A percentile compares a stretch with the other conserved stretches of the same genome.
Evolutionary conservation across 345 rosid genomes (phyloP).

Genomic region (Camelina sativa): DNA sequence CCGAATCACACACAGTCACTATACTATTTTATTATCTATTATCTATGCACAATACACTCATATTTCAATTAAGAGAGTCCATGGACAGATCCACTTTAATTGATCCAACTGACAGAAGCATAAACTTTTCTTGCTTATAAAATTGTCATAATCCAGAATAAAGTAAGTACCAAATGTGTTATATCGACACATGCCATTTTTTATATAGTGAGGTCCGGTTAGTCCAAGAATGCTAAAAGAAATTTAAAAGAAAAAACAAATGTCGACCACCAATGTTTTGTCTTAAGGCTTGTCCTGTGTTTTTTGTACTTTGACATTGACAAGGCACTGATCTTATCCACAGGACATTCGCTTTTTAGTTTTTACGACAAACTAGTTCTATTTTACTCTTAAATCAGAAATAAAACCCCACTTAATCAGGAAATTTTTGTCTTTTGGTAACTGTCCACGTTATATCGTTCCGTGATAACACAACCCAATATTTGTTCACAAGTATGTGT

Average conservation of each 20-base stretch:
- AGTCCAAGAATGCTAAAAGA: conserved; percentile 17
- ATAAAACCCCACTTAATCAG: neutral
- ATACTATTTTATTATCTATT: neutral
- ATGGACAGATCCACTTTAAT: conserved; percentile 15
- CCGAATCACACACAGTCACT: neutral
- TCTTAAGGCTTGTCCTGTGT: conserved; percentile 10
- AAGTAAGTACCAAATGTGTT: conserved; percentile 1
- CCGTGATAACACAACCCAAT: too few species aligned
- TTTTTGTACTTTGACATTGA: conserved; percentile 35
- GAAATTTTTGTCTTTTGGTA: neutral
- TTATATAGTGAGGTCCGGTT: conserved; percentile 6
- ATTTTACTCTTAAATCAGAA: neutral
- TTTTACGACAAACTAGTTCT: neutral
- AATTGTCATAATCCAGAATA: neutral
- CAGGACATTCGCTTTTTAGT: conserved; percentile 2
- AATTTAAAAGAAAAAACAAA: conserved; percentile 12
- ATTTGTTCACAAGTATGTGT: too few species aligned
- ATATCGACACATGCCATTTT: conserved; percentile 14
- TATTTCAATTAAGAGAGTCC: conserved; percentile 3
- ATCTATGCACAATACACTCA: conserved; percentile 15
- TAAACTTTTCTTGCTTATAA: conserved; percentile 8
- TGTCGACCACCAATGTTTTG: conserved; percentile 19
- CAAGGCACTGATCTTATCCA: conserved; percentile 39
- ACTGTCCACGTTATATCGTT: neutral
- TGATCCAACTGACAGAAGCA: conserved; percentile 14